Percentiles rank a stretch among this genome's conserved stretches.
These are phyloP conservation scores for Castanopsis chinensis DNA, from an alignment of 306 rosid species.

Conservation along the genomic window DNA sequence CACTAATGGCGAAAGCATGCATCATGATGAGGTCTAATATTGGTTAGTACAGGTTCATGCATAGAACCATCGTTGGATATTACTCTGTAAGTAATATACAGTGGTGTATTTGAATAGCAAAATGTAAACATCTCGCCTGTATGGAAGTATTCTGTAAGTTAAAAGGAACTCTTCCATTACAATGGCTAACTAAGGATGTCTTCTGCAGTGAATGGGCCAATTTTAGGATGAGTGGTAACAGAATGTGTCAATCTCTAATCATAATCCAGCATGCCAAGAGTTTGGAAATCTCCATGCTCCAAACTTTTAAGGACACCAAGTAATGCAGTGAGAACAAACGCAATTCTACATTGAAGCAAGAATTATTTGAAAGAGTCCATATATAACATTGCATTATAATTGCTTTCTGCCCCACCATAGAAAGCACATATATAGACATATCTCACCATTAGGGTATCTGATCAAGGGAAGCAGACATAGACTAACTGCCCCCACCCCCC, in stretches of 20 bases:
- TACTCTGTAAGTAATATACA: constrained; percentile 81
- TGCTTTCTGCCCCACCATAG: constrained; percentile 2
- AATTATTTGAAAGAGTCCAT: background rate
- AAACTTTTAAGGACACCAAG: constrained; percentile 81
- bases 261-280: constrained; percentile 84
- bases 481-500: background rate
- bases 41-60: constrained; percentile 89
- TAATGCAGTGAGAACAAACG: constrained; percentile 21
- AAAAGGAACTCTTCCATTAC: constrained; percentile 6
- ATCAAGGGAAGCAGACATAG: too few species aligned
- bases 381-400: background rate
- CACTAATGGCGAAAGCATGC: constrained; percentile 92
- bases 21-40: constrained; percentile 81
- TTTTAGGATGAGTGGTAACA: constrained; percentile 95
- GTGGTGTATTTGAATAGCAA: constrained; percentile 83
- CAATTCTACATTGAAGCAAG: constrained; percentile 21
- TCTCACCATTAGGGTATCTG: too few species aligned
- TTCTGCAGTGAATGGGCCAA: constrained; percentile 79
- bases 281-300: constrained; percentile 92
- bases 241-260: constrained; percentile 84
- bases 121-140: constrained; percentile 96
- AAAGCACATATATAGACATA: background rate
- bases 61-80: constrained; percentile 83
- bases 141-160: constrained; percentile 26
- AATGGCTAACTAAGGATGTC: constrained; percentile 21